These are phyloP conservation scores for Gonium pectorale DNA, from an alignment of 139 green algal species.

Conservation along the genomic window DNA sequence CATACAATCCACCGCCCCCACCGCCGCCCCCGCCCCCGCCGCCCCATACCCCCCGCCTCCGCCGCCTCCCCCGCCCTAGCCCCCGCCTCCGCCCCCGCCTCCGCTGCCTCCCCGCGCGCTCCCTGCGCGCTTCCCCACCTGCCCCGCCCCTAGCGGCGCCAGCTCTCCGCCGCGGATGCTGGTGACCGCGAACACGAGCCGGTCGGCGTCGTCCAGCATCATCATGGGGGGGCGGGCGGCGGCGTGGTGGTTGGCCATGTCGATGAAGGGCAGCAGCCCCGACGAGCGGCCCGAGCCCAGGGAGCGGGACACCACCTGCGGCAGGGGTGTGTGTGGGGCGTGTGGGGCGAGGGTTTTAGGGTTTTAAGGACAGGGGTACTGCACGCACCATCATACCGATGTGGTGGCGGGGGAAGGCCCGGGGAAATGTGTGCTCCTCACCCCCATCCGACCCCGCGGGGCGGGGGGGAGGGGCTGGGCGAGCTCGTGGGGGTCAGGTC, in stretches of 20 bases:
- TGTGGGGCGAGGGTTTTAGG: no score
- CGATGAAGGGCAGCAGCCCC: slow-evolving; percentile 40
- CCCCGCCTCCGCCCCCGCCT: neutral
- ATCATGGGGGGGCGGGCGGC: slow-evolving; percentile 27
- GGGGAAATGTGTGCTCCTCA: no score
- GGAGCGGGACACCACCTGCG: slow-evolving; percentile 39
- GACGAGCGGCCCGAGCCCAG: neutral
- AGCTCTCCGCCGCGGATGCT: slow-evolving; percentile 32
- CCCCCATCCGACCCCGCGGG: no score
- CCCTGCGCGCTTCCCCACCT: slow-evolving; percentile 37
- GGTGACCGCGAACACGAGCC: slow-evolving; percentile 32
- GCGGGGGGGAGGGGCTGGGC: no score
- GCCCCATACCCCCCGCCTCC: neutral
- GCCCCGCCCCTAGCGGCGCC: slow-evolving; percentile 31
- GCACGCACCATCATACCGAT: no score
- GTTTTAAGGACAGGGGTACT: no score
- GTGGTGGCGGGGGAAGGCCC: no score
- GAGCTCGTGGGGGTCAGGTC: no score
- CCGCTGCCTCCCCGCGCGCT: neutral
- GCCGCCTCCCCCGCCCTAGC: neutral
- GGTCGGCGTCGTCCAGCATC: slow-evolving; percentile 23
- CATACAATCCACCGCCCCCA: neutral
- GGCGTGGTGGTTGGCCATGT: slow-evolving; percentile 45
- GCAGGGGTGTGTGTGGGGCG: no score
- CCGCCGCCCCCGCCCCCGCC: neutral